A percentile compares a stretch with the other conserved stretches of the same genome.
These are phyloP conservation scores for Biscutella laevigata DNA, from an alignment of 441 rosid species.

Conservation along the genomic window DNA sequence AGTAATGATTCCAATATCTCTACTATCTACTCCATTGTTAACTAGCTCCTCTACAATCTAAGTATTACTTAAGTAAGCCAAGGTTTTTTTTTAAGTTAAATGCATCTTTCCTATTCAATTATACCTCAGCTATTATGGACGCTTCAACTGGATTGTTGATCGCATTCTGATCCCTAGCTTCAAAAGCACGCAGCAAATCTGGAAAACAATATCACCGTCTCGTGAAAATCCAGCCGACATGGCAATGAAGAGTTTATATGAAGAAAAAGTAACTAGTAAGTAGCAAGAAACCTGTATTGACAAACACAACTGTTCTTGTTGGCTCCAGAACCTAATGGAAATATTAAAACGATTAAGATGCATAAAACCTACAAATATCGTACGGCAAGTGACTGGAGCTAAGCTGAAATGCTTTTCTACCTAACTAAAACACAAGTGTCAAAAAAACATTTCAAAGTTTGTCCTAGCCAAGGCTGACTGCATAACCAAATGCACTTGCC, in stretches of 20 bases:
- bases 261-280: slow-evolving; percentile 7
- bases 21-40: slow-evolving; percentile 51
- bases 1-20: slow-evolving; percentile 83
- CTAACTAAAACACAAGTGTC: neutral
- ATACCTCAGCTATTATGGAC: slow-evolving; percentile 66
- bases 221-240: slow-evolving; percentile 6
- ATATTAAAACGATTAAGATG: slow-evolving; percentile 16
- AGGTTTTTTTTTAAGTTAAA: neutral
- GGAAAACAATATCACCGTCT: slow-evolving; percentile 9
- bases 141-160: slow-evolving; percentile 85
- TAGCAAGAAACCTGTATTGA: slow-evolving; percentile 58
- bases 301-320: slow-evolving; percentile 51
- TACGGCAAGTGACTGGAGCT: neutral
- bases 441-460: neutral
- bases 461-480: neutral
- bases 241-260: slow-evolving; percentile 2
- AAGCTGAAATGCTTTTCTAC: neutral
- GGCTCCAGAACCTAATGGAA: slow-evolving; percentile 72
- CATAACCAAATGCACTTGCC: neutral
- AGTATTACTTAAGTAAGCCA: neutral
- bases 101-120: neutral
- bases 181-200: slow-evolving; percentile 81
- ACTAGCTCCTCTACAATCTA: slow-evolving; percentile 61
- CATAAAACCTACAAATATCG: neutral
- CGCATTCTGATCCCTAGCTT: slow-evolving; percentile 60